These are phyloP conservation scores for Rhynchosporium secalis DNA, from an alignment of 2,329 filamentous ascomycete genomes.

Conservation along the genomic window DNA sequence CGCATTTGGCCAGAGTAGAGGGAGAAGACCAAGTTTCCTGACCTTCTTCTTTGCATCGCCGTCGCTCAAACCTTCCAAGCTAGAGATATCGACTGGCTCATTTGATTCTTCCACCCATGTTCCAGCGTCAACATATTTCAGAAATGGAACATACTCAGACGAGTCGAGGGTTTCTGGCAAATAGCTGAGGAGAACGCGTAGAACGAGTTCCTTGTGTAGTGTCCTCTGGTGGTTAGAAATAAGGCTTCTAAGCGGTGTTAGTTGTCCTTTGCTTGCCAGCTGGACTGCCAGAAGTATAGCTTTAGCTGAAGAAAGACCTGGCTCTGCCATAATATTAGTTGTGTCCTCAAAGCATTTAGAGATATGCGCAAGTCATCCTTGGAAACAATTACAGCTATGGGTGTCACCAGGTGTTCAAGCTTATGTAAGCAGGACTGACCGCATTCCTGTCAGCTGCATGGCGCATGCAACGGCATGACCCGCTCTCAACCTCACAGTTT, in stretches of 20 bases:
- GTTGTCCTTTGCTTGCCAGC: conserved; percentile 64
- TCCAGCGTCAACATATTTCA: conserved; percentile 52
- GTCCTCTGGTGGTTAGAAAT: conserved; percentile 56
- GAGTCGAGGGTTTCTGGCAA: conserved; percentile 71
- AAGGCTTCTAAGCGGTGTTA: conserved; percentile 61
- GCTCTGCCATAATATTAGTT: conserved; percentile 35
- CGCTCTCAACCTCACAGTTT: conserved; percentile 31
- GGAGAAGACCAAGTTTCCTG: conserved; percentile 61
- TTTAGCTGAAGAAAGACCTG: conserved; percentile 62
- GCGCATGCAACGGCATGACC: not conserved
- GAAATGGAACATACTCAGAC: conserved; percentile 59
- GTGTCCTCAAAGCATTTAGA: conserved; percentile 19
- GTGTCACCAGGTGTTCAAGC: not conserved
- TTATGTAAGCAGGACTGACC: conserved; percentile 28
- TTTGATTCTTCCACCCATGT: conserved; percentile 41
- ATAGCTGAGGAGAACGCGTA: conserved; percentile 74
- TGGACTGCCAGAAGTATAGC: conserved; percentile 72
- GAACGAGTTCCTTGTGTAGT: conserved; percentile 62
- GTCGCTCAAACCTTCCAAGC: conserved; percentile 60
- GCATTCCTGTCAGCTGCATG: conserved; percentile 7
- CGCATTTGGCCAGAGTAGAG: conserved; percentile 53
- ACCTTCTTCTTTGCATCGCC: conserved; percentile 63
- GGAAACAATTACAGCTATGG: conserved; percentile 11
- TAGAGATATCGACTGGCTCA: conserved; percentile 51
- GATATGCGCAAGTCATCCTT: conserved; percentile 15